Evolutionary conservation across 352 stramenopile genomes (phyloP).

Genomic region (Phytophthora pseudosyringae): DNA sequence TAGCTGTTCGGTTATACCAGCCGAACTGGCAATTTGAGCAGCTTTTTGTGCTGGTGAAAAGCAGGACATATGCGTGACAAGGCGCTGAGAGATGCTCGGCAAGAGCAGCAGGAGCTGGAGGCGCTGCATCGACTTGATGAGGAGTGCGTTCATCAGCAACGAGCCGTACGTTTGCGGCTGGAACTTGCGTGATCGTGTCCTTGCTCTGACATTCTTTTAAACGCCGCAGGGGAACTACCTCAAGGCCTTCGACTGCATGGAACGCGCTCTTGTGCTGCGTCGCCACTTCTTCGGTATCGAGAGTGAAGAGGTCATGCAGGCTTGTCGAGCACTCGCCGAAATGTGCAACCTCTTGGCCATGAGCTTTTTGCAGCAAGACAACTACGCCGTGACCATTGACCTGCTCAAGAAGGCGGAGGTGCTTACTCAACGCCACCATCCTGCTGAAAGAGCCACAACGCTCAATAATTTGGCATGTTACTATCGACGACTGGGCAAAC

Average conservation of each 20-base stretch:
- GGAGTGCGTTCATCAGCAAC: constrained; percentile 89
- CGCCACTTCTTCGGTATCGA: constrained; percentile 94
- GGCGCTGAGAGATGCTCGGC: constrained; percentile 43
- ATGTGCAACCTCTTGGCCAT: constrained; percentile 95
- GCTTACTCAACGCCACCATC: constrained; percentile 82
- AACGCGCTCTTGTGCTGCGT: constrained; percentile 89
- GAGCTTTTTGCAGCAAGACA: constrained; percentile 94
- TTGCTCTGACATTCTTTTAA: not conserved
- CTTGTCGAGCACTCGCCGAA: constrained; percentile 90
- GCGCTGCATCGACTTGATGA: constrained; percentile 92
- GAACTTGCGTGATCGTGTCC: not conserved
- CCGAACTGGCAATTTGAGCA: not conserved
- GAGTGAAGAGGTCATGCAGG: constrained; percentile 82
- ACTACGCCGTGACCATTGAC: constrained; percentile 92
- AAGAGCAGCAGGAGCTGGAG: constrained; percentile 84
- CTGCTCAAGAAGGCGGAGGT: constrained; percentile 95
- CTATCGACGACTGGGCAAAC: constrained; percentile 88
- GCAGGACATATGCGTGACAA: constrained; percentile 29
- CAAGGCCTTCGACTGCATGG: constrained; percentile 93
- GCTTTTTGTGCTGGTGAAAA: not conserved
- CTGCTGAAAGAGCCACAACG: constrained; percentile 85
- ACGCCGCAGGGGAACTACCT: constrained; percentile 87
- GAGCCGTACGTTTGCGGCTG: constrained; percentile 45
- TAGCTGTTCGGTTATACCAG: constrained; percentile 8
- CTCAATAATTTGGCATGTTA: constrained; percentile 96